A percentile compares a stretch with the other conserved stretches of the same genome.
phyloP scores from a whole-genome alignment of 2,329 filamentous ascomycete species.

The Xenoacremonium recifei region DNA sequence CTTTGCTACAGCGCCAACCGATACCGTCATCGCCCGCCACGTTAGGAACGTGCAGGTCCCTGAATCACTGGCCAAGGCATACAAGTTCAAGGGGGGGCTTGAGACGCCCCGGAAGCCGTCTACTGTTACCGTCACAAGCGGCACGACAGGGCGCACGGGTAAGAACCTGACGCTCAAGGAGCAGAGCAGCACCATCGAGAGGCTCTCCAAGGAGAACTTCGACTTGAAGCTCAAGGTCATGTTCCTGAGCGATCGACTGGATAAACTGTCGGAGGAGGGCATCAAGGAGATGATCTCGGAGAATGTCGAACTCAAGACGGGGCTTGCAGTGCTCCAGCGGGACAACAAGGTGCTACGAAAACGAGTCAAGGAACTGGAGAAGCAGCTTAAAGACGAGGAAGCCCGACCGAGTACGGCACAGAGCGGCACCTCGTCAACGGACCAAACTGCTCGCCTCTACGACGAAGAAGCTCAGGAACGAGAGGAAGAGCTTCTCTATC shows the following conservation, averaged over 20 bases:
- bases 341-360: slow-evolving; percentile 83
- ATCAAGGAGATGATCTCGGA: slow-evolving; percentile 98
- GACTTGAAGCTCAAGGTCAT: slow-evolving; percentile 97
- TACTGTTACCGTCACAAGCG: slow-evolving; percentile 45
- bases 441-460: slow-evolving; percentile 53
- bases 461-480: slow-evolving; percentile 64
- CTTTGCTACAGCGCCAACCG: slow-evolving; percentile 65
- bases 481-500: slow-evolving; percentile 81
- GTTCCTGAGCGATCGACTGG: slow-evolving; percentile 89
- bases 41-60: slow-evolving; percentile 89
- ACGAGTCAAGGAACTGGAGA: slow-evolving; percentile 83
- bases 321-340: slow-evolving; percentile 82
- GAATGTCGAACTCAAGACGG: slow-evolving; percentile 93
- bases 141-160: slow-evolving; percentile 53
- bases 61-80: slow-evolving; percentile 82
- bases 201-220: slow-evolving; percentile 96
- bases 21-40: slow-evolving; percentile 85
- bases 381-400: slow-evolving; percentile 67
- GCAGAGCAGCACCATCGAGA: slow-evolving; percentile 95
- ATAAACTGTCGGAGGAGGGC: slow-evolving; percentile 91
- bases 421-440: slow-evolving; percentile 56
- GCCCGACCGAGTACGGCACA: slow-evolving; percentile 59
- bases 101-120: slow-evolving; percentile 56
- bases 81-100: slow-evolving; percentile 70
- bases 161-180: slow-evolving; percentile 88